Base-by-base conservation (phyloP, 106 monocot species). In the Dioscorea alata region DNA sequence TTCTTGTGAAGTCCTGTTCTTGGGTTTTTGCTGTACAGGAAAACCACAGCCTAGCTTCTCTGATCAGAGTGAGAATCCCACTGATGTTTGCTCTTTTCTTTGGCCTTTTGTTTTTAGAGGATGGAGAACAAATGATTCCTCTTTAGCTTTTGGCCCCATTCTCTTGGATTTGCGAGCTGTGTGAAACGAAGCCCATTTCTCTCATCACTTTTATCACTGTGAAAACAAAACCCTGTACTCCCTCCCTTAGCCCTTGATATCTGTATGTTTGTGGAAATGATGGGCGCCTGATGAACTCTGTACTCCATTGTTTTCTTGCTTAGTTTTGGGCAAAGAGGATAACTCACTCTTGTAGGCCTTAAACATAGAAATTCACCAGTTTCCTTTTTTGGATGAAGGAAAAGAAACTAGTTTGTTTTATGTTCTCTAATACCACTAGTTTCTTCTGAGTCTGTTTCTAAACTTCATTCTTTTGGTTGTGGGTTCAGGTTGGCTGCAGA, bases 151-250 rank as follows among this genome's bases (percentile, higher is more conserved):
- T 74, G 91, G 79, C 6, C 80, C 89, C 85, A 79, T 70, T 9
- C 9, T 63, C 42, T 74, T 67, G 78, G 66, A 72, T 63, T 75
- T 51, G 72, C 70, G 71, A 53, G 61, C 49, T 48, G 68, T 35
- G 54, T 82, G 82, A 76, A 85, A 42, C 4, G 10, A 42, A 89
- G 80, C 74, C 77, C 84, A 71, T 79, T 74, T 79, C 83, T 21
- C 63, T 87, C 82, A 80, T 80, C 66, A 34, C 63, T 87, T 82
- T 87, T 82, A 80, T 80, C 70, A 50, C 71, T 73, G 64, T 63
- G 68, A 71, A 28, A 56, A 78, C 59, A 79, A 82, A 69, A 54
- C 62, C 69, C 76, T 65, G 61, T 42, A 42, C 42, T 0, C 42
- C 48, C 66, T 64, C 57, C 59, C 66, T 50, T 75, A 64, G 66